Evolutionary conservation across 371 early-diverging fungal species (phyloP).

Genomic region (Blakeslea trispora): DNA sequence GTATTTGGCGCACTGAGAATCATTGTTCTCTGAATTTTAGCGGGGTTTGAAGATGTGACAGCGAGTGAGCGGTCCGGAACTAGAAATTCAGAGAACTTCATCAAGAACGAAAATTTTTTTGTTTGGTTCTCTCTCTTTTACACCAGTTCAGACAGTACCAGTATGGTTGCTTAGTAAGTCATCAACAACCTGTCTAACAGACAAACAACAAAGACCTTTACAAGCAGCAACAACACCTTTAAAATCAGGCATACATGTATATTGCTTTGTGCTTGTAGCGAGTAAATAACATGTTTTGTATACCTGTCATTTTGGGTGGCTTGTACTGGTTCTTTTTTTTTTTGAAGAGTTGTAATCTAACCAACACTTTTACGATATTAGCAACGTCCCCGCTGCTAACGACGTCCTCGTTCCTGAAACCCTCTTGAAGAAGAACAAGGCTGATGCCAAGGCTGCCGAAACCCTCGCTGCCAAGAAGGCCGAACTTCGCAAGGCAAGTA

Average conservation of each 20-base stretch:
- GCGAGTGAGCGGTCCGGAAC: background rate
- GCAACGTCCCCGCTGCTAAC: constrained; percentile 62
- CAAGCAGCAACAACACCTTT: background rate
- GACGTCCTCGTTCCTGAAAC: constrained; percentile 92
- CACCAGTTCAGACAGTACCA: constrained; percentile 36
- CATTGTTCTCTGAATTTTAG: no score
- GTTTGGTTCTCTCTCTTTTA: constrained; percentile 28
- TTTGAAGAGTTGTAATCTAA: background rate
- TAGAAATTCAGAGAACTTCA: background rate
- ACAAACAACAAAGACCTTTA: constrained; percentile 41
- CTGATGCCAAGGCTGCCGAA: constrained; percentile 82
- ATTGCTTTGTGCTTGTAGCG: no score
- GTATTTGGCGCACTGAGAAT: no score
- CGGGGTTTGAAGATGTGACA: background rate
- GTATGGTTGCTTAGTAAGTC: constrained; percentile 43
- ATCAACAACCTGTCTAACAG: constrained; percentile 32
- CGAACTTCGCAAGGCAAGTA: constrained; percentile 66
- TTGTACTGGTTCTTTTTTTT: background rate
- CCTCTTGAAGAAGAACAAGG: constrained; percentile 95
- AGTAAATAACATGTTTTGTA: no score
- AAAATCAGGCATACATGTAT: no score
- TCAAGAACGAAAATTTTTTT: constrained; percentile 17
- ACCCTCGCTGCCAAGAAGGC: constrained; percentile 62
- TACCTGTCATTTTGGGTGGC: constrained; percentile 10
- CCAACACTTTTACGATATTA: constrained; percentile 10